A percentile compares a stretch with the other conserved stretches of the same genome.
Evolutionary conservation across 192 early-diverging fungal genomes (phyloP).

Genomic region (Entomortierella beljakovae): DNA sequence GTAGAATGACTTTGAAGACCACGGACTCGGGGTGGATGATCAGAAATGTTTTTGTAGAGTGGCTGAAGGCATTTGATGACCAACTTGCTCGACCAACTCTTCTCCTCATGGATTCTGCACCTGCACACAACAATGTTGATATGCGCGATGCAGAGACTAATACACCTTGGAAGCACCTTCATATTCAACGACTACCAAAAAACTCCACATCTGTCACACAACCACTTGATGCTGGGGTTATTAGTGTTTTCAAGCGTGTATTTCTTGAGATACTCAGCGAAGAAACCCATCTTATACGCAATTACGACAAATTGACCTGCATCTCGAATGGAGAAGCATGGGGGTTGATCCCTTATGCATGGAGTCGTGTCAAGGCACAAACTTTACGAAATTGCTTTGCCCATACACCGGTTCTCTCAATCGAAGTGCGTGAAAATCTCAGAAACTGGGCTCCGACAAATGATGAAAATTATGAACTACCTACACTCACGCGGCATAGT

Average conservation of each 20-base stretch:
- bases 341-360: conserved; percentile 19
- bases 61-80: conserved; percentile 14
- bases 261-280: conserved; percentile 21
- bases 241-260: conserved; percentile 25
- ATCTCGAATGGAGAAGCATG: conserved; percentile 16
- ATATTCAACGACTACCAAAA: conserved; percentile 7
- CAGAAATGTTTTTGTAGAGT: not conserved
- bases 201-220: conserved; percentile 17
- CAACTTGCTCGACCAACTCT: conserved; percentile 8
- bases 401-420: conserved; percentile 17
- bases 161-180: conserved; percentile 16
- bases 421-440: conserved; percentile 14
- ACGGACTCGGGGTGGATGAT: conserved; percentile 24
- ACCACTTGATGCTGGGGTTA: conserved; percentile 24
- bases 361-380: not conserved
- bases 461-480: not conserved
- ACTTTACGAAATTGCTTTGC: conserved; percentile 20
- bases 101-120: conserved; percentile 14
- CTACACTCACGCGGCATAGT: not conserved
- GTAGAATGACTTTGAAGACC: not conserved
- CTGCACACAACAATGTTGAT: conserved; percentile 9
- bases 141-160: not conserved
- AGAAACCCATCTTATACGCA: conserved; percentile 7
- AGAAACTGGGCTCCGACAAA: not conserved
- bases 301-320: conserved; percentile 2